Evolutionary conservation across 2,329 filamentous ascomycete species (phyloP).

Genomic region (Fusarium guadeloupense): DNA sequence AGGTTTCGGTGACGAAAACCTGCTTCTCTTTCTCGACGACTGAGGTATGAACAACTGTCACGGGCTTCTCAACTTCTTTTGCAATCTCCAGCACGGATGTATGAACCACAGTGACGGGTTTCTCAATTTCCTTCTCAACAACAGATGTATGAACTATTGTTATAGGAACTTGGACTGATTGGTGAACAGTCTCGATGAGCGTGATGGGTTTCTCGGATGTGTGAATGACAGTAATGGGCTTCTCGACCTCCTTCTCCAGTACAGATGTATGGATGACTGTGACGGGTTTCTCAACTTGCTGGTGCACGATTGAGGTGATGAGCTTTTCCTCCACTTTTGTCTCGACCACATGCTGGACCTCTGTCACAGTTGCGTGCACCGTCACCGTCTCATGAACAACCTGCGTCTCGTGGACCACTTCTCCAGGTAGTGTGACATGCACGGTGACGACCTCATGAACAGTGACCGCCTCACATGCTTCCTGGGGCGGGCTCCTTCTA

Average conservation of each 20-base stretch:
- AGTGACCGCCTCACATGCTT: constrained; percentile 20
- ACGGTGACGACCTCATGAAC: constrained; percentile 10
- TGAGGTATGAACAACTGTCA: constrained; percentile 15
- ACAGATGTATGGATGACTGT: constrained; percentile 19
- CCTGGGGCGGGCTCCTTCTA: constrained; percentile 14
- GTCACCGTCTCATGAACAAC: constrained; percentile 2
- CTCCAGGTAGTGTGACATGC: neutral
- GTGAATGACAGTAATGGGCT: constrained; percentile 7
- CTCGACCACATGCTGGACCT: constrained; percentile 7
- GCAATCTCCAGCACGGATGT: constrained; percentile 11
- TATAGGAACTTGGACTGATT: constrained; percentile 13
- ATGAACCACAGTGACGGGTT: constrained; percentile 10
- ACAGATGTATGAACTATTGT: constrained; percentile 6
- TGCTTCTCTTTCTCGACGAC: constrained; percentile 6
- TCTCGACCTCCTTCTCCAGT: constrained; percentile 17
- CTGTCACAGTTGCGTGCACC: constrained; percentile 6
- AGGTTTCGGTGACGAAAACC: neutral
- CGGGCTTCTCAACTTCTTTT: constrained; percentile 7
- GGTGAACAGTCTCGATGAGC: constrained; percentile 7
- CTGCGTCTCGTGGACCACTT: neutral
- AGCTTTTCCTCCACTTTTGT: constrained; percentile 8
- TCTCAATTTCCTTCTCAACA: constrained; percentile 8
- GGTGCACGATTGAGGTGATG: constrained; percentile 3
- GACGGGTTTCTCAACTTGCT: constrained; percentile 17
- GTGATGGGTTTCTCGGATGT: neutral